Evolutionary conservation across 371 early-diverging fungal genomes (phyloP), one percentile per base, ranked within the genome.

Genomic region (Mucor ambiguus): DNA sequence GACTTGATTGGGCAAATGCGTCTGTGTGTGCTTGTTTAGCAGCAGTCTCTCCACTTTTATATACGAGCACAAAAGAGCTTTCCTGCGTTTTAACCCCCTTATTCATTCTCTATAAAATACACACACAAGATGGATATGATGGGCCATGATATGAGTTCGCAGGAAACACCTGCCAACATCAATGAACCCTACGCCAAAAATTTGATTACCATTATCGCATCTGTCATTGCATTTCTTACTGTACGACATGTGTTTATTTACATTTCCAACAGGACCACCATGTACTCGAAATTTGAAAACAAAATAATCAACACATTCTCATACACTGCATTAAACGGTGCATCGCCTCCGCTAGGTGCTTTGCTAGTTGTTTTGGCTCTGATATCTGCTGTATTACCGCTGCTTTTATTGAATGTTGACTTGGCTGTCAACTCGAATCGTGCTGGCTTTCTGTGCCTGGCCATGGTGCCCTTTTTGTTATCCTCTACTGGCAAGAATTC

Each of bases 401-500:
- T 84, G 16, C 63, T 86, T 4, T 70, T 85, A 30, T 62, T 75
- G 8, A 66, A 83, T 22, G 78, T 66, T 4, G 77, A 86, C 44
- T 75, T 86, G 3, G 32, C 62, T 33, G 57, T 84, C 59, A 88
- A 88, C 61, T 85, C 88, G 0, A 85, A 86, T 61, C 80, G 88
- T 10, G 88, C 88, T 9, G 88, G 88, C 1, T 88, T 81, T 63
- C 65, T 88, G 20, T 78, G 70, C 0, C 71, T 88, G 1, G 64
- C 85, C 16, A 71, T 82, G 30, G 83, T 88, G 6, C 86, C 88
- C 0, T 88, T 88, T 64, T 48, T 85, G 14, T 72, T 88, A 48
- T 84, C 84, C 1, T 83, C 85, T 2, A 80, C 88, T 2, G 86
- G 86, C 54, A 88, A 88, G 61, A 79, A 82, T 77, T 86, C 88